A percentile compares a stretch with the other conserved stretches of the same genome.
These are phyloP conservation scores for Parasitella parasitica DNA, from an alignment of 371 early-diverging fungal species.

Conservation along the genomic window DNA sequence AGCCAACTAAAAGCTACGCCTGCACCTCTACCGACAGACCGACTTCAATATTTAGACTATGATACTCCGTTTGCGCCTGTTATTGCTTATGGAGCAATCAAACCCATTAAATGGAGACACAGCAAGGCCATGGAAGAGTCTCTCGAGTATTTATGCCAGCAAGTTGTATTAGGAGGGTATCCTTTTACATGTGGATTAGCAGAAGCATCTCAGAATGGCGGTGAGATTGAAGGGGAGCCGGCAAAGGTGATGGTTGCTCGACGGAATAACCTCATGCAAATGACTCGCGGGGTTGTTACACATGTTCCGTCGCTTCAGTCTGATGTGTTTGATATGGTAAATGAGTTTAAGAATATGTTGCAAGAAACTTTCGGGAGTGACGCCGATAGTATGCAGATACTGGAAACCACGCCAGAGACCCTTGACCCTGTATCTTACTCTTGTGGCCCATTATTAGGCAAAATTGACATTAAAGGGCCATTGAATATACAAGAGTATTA, in stretches of 20 bases:
- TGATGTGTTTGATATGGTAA: conserved; percentile 27
- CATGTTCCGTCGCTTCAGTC: conserved; percentile 35
- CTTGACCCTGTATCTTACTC: conserved; percentile 6
- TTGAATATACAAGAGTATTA: conserved; percentile 33
- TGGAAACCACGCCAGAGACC: not conserved
- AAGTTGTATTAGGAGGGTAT: conserved; percentile 53
- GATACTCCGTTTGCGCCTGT: conserved; percentile 22
- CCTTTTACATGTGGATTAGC: conserved; percentile 50
- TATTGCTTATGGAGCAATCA: conserved; percentile 3
- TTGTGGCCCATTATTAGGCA: not conserved
- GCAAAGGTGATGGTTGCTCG: conserved; percentile 46
- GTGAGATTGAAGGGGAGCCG: conserved; percentile 48
- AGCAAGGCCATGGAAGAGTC: conserved; percentile 16
- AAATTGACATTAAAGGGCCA: conserved; percentile 27
- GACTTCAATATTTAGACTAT: conserved; percentile 9
- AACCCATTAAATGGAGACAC: conserved; percentile 11
- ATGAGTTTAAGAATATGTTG: conserved; percentile 33
- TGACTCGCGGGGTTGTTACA: conserved; percentile 36
- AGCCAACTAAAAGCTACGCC: conserved; percentile 1
- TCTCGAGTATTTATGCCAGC: conserved; percentile 46
- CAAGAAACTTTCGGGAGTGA: conserved; percentile 29
- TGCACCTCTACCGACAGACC: not conserved
- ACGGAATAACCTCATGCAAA: conserved; percentile 41
- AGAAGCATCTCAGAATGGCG: conserved; percentile 35
- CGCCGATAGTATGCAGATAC: not conserved